phyloP scores from a whole-genome alignment of 2,329 filamentous ascomycete genomes.

The Stemphylium lycopersici region DNA sequence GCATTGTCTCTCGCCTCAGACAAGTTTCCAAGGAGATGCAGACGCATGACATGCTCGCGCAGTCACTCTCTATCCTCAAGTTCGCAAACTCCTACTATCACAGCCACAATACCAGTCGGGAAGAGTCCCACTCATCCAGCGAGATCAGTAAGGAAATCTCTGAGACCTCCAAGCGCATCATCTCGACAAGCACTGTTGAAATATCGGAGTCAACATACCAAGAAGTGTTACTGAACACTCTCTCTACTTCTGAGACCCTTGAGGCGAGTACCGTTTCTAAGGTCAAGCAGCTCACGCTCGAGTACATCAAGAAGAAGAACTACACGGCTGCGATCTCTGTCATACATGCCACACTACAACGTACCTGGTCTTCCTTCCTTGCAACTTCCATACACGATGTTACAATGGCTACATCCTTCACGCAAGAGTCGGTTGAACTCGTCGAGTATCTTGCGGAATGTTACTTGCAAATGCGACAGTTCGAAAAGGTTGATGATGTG shows the following conservation, averaged over 20 bases:
- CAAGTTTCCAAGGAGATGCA: constrained; percentile 56
- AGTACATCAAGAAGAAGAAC: constrained; percentile 55
- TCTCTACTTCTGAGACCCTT: constrained; percentile 48
- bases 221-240: constrained; percentile 53
- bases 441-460: constrained; percentile 55
- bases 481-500: constrained; percentile 49
- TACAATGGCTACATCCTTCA: constrained; percentile 50
- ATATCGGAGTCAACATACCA: constrained; percentile 52
- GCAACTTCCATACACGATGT: constrained; percentile 54
- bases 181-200: too few relatives aligned
- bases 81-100: constrained; percentile 44
- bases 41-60: constrained; percentile 51
- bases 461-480: constrained; percentile 49
- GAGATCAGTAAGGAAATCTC: constrained; percentile 52
- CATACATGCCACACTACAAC: constrained; percentile 54
- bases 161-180: constrained; percentile 51
- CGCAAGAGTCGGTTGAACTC: constrained; percentile 55
- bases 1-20: constrained; percentile 40
- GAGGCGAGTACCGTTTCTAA: constrained; percentile 52
- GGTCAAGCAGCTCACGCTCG: constrained; percentile 47
- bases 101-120: constrained; percentile 41
- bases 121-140: constrained; percentile 48
- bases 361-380: constrained; percentile 57
- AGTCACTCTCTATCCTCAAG: constrained; percentile 58
- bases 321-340: constrained; percentile 56